Evolutionary conservation across 495 filamentous ascomycete species (phyloP), one percentile per base, ranked within the genome.

Genomic region (Podospora didyma): DNA sequence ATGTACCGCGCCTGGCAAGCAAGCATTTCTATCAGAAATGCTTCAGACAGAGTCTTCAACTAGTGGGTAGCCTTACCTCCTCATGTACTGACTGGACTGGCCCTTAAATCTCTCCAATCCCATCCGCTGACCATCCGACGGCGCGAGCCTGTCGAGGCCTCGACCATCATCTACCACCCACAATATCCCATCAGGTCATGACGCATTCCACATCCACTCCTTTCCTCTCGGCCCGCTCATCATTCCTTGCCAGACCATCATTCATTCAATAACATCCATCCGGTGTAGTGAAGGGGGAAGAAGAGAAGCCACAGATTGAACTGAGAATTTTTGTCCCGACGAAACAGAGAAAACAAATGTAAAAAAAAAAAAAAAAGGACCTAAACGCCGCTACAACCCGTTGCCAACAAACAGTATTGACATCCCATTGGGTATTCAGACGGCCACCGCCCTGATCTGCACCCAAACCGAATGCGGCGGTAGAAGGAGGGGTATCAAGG

Each of bases 271-370:
- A 34, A 49, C 46, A 49, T 49, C 46, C 46, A 49, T 17, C n/a
- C 28, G 34, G 34, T 17, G 34, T 17, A 31, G 46, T 23, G 23
- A 11, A 47, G 24, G 45, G 21, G 2, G 46, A 49, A 49, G 24
- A 49, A 31, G 10, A 48, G 26, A 49, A 49, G 45, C 14, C 23
- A 16, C 2, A 49, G 24, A 49, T 49, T 34, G 16, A n/a, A 31
- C 23, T 14, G 14, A 31, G 24, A 31, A 56, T 46, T 56, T 56
- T 56, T 34, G 54, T 21, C 26, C 17, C 23, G 46, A 48, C 7
- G 47, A n/a, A 46, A 49, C 46, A 20, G 11, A 1, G 7, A 54
- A n/a, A 46, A 49, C n/a, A n/a, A n/a, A n/a, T n/a, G n/a, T n/a
- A 54, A 19, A 21, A 4, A 34, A 26, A 39, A 50, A 47, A 44